Percentiles rank a stretch among this genome's conserved stretches.
Evolutionary conservation across 768 basidiomycete species (phyloP).

Genomic region (Psilocybe cubensis): DNA sequence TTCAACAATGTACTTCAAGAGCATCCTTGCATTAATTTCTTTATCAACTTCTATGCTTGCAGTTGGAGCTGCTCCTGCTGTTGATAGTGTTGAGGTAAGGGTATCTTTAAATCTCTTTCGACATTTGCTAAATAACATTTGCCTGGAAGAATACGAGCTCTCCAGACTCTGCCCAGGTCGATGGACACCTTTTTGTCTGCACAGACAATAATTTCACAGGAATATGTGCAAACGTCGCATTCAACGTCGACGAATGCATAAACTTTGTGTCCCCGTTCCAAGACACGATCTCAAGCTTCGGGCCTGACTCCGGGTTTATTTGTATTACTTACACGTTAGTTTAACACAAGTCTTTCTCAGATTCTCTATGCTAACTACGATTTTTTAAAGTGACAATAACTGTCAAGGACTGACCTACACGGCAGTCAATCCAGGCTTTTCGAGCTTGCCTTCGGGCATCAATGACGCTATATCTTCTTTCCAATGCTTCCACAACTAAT

Average conservation of each 20-base stretch:
- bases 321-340: constrained; percentile 9
- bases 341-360: background rate
- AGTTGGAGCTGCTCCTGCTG: no score
- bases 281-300: constrained; percentile 9
- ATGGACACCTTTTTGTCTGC: constrained; percentile 10
- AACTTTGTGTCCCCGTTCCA: constrained; percentile 8
- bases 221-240: constrained; percentile 5
- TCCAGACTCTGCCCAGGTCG: background rate
- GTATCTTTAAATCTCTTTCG: no score
- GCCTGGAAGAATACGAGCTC: background rate
- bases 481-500: constrained; percentile 10
- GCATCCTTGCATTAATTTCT: no score
- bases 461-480: constrained; percentile 5
- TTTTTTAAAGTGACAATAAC: constrained; percentile 1
- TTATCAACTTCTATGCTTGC: no score
- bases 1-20: no score
- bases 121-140: no score
- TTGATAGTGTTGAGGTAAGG: no score
- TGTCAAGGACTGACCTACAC: constrained; percentile 4
- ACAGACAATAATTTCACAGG: constrained; percentile 8
- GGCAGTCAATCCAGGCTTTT: background rate
- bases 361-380: no score
- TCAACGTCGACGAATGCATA: constrained; percentile 4
- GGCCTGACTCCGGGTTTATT: constrained; percentile 2
- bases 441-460: background rate